These are phyloP conservation scores for Rhizopogon roseolus DNA, from an alignment of 768 basidiomycete genomes.

Conservation along the genomic window DNA sequence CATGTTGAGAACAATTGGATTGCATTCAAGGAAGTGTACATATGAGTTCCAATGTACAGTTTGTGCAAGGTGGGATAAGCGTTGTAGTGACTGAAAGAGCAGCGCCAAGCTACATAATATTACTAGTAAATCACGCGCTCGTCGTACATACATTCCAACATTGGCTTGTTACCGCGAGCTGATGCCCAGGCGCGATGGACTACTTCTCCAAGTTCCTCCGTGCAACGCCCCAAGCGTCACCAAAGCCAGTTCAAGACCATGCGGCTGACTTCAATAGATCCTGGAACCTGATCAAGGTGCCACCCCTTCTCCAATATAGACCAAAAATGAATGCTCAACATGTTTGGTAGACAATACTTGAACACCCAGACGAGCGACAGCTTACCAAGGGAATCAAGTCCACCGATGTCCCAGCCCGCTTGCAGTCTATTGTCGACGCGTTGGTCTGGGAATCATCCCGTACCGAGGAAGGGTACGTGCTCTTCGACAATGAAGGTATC, in stretches of 20 bases:
- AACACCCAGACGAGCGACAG: slow-evolving; percentile 87
- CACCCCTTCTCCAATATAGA: not conserved
- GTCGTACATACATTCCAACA: too few relatives aligned
- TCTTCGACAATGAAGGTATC: slow-evolving; percentile 1
- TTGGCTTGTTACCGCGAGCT: not conserved
- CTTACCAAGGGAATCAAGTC: slow-evolving; percentile 73
- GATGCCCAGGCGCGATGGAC: slow-evolving; percentile 46
- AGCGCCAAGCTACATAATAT: too few relatives aligned
- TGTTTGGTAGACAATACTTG: slow-evolving; percentile 63
- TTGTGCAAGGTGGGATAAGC: too few relatives aligned
- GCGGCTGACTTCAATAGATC: slow-evolving; percentile 70
- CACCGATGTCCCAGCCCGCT: slow-evolving; percentile 73
- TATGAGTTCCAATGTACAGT: too few relatives aligned
- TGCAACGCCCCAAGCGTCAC: slow-evolving; percentile 36
- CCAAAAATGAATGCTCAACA: slow-evolving; percentile 7
- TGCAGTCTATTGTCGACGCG: slow-evolving; percentile 79
- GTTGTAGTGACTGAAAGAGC: too few relatives aligned
- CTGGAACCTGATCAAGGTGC: slow-evolving; percentile 71
- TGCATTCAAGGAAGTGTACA: too few relatives aligned
- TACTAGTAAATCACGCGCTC: too few relatives aligned
- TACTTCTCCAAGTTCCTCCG: slow-evolving; percentile 81
- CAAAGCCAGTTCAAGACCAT: slow-evolving; percentile 56
- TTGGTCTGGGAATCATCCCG: slow-evolving; percentile 82
- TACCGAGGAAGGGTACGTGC: slow-evolving; percentile 80
- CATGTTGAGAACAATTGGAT: too few relatives aligned